These are phyloP conservation scores for Gossypium lobatum DNA, from an alignment of 441 rosid genomes.

Conservation along the genomic window DNA sequence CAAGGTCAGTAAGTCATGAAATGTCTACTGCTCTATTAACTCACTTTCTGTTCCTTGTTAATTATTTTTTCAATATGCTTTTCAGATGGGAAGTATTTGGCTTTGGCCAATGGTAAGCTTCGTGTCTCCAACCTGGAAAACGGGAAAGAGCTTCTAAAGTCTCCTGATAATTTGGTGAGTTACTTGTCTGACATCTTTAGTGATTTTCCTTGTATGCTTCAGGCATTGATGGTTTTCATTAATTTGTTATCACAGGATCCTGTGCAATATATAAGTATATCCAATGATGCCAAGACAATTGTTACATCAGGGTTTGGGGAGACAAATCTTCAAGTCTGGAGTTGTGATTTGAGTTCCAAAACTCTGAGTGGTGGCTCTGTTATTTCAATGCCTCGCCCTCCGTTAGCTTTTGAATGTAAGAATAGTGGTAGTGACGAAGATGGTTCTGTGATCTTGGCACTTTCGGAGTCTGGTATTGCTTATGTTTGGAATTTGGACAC, in stretches of 20 bases:
- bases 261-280: conserved; percentile 25
- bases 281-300: conserved; percentile 35
- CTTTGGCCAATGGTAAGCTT: conserved; percentile 23
- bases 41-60: not conserved
- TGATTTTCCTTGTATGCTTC: not conserved
- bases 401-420: conserved; percentile 30
- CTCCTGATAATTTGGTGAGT: conserved; percentile 30
- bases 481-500: conserved; percentile 31
- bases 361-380: conserved; percentile 22
- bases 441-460: conserved; percentile 26
- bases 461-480: conserved; percentile 32
- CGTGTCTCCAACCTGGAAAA: conserved; percentile 27
- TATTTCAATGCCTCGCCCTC: conserved; percentile 30
- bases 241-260: conserved; percentile 28
- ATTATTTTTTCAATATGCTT: conserved; percentile 3
- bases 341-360: conserved; percentile 30
- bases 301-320: conserved; percentile 32
- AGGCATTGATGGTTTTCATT: not conserved
- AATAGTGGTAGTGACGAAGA: conserved; percentile 15
- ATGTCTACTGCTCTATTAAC: not conserved
- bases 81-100: conserved; percentile 33
- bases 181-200: conserved; percentile 5
- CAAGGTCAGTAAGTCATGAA: conserved; percentile 24
- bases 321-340: conserved; percentile 36
- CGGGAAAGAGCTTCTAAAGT: conserved; percentile 39